These are phyloP conservation scores for Gillenia trifoliata DNA, from an alignment of 306 rosid genomes.

Conservation along the genomic window DNA sequence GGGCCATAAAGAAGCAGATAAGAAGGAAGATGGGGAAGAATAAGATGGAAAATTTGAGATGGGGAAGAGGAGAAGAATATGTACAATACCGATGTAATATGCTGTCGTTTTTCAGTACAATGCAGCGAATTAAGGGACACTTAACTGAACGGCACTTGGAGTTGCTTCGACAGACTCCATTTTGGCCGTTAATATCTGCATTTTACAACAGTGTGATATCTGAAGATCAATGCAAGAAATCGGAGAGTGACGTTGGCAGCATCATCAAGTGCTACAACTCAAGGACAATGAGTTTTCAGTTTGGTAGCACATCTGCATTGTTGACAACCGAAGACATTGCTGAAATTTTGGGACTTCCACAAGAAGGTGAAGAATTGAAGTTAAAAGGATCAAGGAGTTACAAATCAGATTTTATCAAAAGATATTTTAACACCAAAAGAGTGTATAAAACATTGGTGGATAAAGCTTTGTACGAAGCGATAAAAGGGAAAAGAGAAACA, in stretches of 20 bases:
- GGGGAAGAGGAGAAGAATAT: neutral
- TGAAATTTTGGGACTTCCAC: too few species aligned
- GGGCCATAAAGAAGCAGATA: neutral
- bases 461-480: neutral
- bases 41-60: neutral
- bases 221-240: neutral
- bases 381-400: neutral
- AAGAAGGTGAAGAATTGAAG: neutral
- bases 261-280: conserved; percentile 2
- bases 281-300: neutral
- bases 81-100: conserved; percentile 3
- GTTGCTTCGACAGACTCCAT: conserved; percentile 2
- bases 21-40: neutral
- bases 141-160: neutral
- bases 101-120: neutral
- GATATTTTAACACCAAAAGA: neutral
- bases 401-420: neutral
- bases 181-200: conserved; percentile 7
- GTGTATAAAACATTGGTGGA: neutral
- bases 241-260: neutral
- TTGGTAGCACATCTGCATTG: neutral
- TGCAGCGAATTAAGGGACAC: neutral
- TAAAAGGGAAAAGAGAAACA: neutral
- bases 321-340: neutral
- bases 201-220: neutral